Evolutionary conservation across 768 basidiomycete species (phyloP), one percentile per base, ranked within the genome.

Genomic region (Favolaschia claudopus): DNA sequence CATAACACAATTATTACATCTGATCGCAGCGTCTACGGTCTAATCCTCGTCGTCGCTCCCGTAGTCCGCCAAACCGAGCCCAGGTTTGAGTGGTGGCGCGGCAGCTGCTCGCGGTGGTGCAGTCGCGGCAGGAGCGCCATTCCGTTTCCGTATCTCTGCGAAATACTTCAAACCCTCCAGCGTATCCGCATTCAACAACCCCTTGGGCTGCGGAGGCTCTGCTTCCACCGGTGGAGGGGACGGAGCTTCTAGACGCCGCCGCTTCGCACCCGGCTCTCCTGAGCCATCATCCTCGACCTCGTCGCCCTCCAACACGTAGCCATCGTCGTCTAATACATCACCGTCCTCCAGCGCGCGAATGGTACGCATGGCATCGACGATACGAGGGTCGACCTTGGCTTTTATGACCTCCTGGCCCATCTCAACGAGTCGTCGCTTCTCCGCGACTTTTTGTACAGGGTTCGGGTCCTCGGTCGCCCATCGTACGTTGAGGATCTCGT

Each of bases 401-500:
- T 85, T 83, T 69, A 99, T 96, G 4, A 92, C 95, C 58, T 93
- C 88, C 63, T 91, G 87, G 0, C 97, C 97, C 66, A 89, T 80
- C 3, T 91, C 88, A 70, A 95, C 91, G 27, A 99, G 72, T 13
- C 95, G 81, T 9, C 84, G 81, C 68, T 95, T 91, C 74, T 99
- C 97, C 0, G 86, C 84, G 8, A 91, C 87, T 67, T 95, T 96
- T 62, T 91, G 88, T 0, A 86, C 87, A 1, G 96, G 97, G 72
- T 99, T 99, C 1, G 97, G 97, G 72, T 99, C 97, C 70, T 97
- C 96, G 0, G 96, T 99, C 32, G 97, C 97, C 97, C 97, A 99
- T 44, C 96, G 89, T 49, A 99, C 95, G 74, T 99, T 99, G 59
- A 99, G 83, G 60, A 98, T 95, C 70, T 99, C 97, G 71, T 97